Percentiles rank a stretch among this genome's conserved stretches.
Evolutionary conservation across 2,329 filamentous ascomycete genomes (phyloP).

Genomic region (Fusarium sp.): DNA sequence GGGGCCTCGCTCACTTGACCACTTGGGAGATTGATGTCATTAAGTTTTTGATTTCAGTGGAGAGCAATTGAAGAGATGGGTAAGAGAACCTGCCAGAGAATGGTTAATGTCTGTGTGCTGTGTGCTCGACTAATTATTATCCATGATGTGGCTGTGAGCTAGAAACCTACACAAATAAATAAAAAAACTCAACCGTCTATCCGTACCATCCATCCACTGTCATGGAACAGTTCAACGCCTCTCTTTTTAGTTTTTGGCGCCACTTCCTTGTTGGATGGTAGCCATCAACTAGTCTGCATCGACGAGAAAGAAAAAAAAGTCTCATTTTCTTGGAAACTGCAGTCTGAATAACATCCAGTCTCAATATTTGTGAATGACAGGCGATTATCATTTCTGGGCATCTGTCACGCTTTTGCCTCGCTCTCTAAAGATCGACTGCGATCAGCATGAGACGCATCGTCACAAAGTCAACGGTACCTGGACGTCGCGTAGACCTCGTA

Average conservation of each 20-base stretch:
- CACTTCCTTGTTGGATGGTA: conserved; percentile 26
- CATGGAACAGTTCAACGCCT: conserved; percentile 29
- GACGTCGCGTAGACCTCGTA: conserved; percentile 23
- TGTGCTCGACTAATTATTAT: background rate
- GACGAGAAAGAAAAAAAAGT: background rate
- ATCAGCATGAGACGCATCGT: conserved; percentile 29
- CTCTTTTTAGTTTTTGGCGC: conserved; percentile 18
- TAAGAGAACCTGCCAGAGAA: background rate
- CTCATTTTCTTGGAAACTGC: background rate
- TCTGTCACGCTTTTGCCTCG: conserved; percentile 32
- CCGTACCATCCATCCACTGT: background rate
- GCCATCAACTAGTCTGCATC: conserved; percentile 2
- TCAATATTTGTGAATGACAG: conserved; percentile 4
- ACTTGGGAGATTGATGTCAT: conserved; percentile 40
- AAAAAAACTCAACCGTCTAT: too few species aligned
- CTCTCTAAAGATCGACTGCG: conserved; percentile 21
- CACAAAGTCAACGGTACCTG: conserved; percentile 23
- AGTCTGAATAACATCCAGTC: background rate
- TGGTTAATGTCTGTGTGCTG: background rate
- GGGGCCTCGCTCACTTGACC: conserved; percentile 9
- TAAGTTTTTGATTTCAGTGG: background rate
- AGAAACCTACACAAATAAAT: background rate
- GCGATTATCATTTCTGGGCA: conserved; percentile 28
- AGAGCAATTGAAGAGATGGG: too few species aligned
- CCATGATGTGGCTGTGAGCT: background rate